Conservation (phyloP, 441 rosid genomes). For the Capsella rubella region DNA sequence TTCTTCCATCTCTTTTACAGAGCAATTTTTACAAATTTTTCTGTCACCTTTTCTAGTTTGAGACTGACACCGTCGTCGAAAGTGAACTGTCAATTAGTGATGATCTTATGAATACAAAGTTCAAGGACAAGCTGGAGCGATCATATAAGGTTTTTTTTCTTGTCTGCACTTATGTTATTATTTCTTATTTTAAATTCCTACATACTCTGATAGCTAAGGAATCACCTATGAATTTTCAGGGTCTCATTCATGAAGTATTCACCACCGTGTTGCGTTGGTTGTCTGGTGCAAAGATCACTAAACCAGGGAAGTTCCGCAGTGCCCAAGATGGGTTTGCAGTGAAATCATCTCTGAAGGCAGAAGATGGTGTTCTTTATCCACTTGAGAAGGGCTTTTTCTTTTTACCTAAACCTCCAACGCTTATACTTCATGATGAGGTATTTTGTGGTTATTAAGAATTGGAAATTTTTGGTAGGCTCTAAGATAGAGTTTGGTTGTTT, state of each 20-base stretch:
- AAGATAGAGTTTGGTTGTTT: constrained; percentile 11
- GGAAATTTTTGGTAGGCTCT: constrained; percentile 14
- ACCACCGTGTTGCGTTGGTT: constrained; percentile 84
- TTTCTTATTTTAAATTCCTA: neutral
- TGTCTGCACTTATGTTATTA: neutral
- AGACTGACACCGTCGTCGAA: constrained; percentile 74
- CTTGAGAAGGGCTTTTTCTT: constrained; percentile 99
- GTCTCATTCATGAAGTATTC: constrained; percentile 94
- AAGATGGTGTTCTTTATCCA: constrained; percentile 96
- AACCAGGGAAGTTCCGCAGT: constrained; percentile 97
- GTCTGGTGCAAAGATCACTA: constrained; percentile 96
- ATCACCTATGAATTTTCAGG: constrained; percentile 54
- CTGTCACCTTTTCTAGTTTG: constrained; percentile 59
- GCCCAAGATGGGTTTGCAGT: constrained; percentile 97
- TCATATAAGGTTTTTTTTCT: constrained; percentile 69
- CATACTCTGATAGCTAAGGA: neutral
- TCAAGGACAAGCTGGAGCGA: constrained; percentile 86
- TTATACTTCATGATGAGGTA: constrained; percentile 99
- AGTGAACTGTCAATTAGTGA: constrained; percentile 68
- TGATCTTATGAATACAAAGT: constrained; percentile 80
- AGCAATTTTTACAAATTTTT: constrained; percentile 20
- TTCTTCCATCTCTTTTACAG: too few species aligned
- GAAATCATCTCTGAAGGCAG: constrained; percentile 96
- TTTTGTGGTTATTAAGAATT: constrained; percentile 2
- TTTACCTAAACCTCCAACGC: constrained; percentile 97